phyloP scores from a whole-genome alignment of 106 monocot genomes.

The Chionographis japonica region DNA sequence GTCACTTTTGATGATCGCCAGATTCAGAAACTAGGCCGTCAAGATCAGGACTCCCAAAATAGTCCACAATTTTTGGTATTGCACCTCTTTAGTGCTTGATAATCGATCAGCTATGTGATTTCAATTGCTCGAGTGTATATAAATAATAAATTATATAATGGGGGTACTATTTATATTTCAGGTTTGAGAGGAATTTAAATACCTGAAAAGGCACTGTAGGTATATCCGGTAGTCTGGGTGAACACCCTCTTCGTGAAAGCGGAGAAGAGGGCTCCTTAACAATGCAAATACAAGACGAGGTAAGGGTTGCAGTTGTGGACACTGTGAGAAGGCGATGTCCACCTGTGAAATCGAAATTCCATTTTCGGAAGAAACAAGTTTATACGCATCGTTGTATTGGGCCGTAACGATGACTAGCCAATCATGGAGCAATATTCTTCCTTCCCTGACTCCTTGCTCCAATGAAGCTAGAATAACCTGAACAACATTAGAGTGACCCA shows the following conservation, averaged over 20 bases:
- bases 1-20: too few relatives aligned
- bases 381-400: conserved; percentile 73
- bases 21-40: too few relatives aligned
- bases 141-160: too few relatives aligned
- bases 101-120: too few relatives aligned
- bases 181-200: neutral
- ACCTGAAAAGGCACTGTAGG: conserved; percentile 97
- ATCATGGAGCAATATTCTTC: conserved; percentile 77
- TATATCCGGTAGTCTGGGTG: conserved; percentile 96
- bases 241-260: conserved; percentile 91
- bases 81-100: too few relatives aligned
- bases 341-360: conserved; percentile 30
- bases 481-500: neutral
- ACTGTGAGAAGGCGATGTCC: conserved; percentile 79
- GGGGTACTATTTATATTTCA: neutral
- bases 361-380: conserved; percentile 33
- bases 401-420: conserved; percentile 96
- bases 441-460: conserved; percentile 97
- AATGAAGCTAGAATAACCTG: conserved; percentile 90
- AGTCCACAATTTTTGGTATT: too few relatives aligned
- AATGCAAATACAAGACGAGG: conserved; percentile 93
- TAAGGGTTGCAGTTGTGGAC: conserved; percentile 78
- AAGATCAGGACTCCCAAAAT: too few relatives aligned
- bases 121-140: neutral
- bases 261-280: conserved; percentile 85